phyloP scores from a whole-genome alignment of 768 basidiomycete species.

The Leccinum truebloodii region DNA sequence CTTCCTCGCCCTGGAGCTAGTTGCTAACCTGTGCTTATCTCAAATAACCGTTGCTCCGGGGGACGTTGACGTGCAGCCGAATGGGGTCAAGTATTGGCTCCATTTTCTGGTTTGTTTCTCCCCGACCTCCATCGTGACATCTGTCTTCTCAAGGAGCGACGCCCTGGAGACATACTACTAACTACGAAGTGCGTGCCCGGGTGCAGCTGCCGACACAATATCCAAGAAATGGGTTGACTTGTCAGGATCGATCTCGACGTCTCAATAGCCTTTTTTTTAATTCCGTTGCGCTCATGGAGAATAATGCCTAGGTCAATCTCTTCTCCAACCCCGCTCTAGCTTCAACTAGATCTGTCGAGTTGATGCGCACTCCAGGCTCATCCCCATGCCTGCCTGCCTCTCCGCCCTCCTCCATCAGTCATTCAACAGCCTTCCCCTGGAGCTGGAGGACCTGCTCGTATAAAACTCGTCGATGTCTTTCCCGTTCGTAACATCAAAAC shows the following conservation, averaged over 20 bases:
- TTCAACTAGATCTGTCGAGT: not conserved
- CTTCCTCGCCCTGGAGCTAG: not conserved
- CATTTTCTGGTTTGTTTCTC: not conserved
- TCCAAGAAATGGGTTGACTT: too few relatives aligned
- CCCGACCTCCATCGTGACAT: not conserved
- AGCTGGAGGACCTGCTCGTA: not conserved
- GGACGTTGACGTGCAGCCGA: not conserved
- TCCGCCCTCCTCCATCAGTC: not conserved
- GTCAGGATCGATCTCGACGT: not conserved
- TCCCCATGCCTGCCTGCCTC: not conserved
- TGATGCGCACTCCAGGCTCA: not conserved
- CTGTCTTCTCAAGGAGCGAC: not conserved
- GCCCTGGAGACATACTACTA: not conserved
- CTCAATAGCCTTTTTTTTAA: not conserved
- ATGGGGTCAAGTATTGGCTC: not conserved
- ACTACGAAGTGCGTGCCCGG: not conserved
- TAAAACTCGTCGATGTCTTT: too few relatives aligned
- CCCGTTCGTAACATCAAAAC: too few relatives aligned
- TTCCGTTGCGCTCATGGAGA: not conserved
- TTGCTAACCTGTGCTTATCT: not conserved
- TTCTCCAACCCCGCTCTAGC: not conserved
- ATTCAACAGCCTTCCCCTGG: slow-evolving; percentile 1
- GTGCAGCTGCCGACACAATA: too few relatives aligned
- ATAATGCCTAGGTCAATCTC: not conserved
- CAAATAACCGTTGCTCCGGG: not conserved